Percentiles rank a stretch among this genome's conserved stretches.
These are phyloP conservation scores for Inonotus obliquus DNA, from an alignment of 1,284 basidiomycete species.

Conservation along the genomic window DNA sequence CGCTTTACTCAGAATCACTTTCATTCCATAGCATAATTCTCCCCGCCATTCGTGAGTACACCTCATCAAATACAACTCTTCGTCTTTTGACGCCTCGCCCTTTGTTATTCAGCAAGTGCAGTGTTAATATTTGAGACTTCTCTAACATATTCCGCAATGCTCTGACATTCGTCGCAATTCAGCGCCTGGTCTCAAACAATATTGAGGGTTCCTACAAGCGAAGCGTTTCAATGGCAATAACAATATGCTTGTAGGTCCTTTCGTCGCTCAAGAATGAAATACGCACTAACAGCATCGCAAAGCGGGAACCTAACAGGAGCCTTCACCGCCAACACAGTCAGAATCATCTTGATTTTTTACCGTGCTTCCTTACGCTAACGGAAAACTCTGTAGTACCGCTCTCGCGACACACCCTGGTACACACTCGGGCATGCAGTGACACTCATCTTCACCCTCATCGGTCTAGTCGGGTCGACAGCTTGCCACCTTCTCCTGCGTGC, in stretches of 20 bases:
- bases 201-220: slow-evolving; percentile 74
- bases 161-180: too few relatives aligned
- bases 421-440: slow-evolving; percentile 47
- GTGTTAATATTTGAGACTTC: background rate
- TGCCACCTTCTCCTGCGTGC: slow-evolving; percentile 34
- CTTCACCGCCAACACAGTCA: slow-evolving; percentile 41
- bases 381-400: slow-evolving; percentile 30
- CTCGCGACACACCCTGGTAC: slow-evolving; percentile 41
- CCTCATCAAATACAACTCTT: slow-evolving; percentile 24
- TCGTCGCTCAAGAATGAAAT: background rate
- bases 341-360: slow-evolving; percentile 35
- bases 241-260: slow-evolving; percentile 41
- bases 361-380: slow-evolving; percentile 25
- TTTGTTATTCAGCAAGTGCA: background rate
- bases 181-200: slow-evolving; percentile 64
- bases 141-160: too few relatives aligned
- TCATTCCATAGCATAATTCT: slow-evolving; percentile 52
- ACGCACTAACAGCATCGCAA: background rate
- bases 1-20: background rate
- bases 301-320: slow-evolving; percentile 45
- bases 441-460: slow-evolving; percentile 44
- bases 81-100: background rate
- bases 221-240: slow-evolving; percentile 65
- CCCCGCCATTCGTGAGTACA: slow-evolving; percentile 54
- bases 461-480: slow-evolving; percentile 36